Evolutionary conservation across 192 early-diverging fungal species (phyloP).

Genomic region (Rhizophagus prolifer): DNA sequence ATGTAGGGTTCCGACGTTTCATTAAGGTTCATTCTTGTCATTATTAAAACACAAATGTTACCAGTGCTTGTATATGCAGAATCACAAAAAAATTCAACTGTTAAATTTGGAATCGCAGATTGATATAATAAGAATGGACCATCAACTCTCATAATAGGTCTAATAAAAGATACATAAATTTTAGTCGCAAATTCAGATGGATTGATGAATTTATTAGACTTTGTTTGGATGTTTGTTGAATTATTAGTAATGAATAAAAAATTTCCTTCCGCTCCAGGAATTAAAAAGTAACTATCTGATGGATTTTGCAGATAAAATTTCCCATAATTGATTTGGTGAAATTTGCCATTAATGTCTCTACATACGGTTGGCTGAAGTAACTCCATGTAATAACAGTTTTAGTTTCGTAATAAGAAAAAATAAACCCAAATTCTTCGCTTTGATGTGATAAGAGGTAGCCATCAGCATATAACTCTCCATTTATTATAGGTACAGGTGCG

Average conservation of each 20-base stretch:
- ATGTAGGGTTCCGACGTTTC: not conserved
- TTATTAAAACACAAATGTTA: not conserved
- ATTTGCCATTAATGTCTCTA: not conserved
- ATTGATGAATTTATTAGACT: not conserved
- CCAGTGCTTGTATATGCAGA: not conserved
- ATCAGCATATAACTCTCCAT: not conserved
- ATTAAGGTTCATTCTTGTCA: not conserved
- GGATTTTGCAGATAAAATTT: too few species aligned
- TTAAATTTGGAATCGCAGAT: not conserved
- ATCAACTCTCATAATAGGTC: not conserved
- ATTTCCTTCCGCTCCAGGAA: too few species aligned
- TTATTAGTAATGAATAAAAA: too few species aligned
- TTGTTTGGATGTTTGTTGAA: not conserved
- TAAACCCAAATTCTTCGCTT: not conserved
- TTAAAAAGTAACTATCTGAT: too few species aligned
- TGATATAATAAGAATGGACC: too few species aligned
- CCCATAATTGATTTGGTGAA: too few species aligned
- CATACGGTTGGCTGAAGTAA: not conserved
- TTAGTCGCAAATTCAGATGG: not conserved
- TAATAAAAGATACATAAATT: not conserved
- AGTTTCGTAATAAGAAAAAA: not conserved
- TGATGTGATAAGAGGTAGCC: not conserved
- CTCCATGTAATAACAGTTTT: not conserved
- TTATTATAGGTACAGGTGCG: not conserved
- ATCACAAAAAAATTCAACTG: not conserved